A percentile compares a stretch with the other conserved stretches of the same genome.
Conservation (phyloP, 2,329 filamentous ascomycete species). For the Colletotrichum paranaense region DNA sequence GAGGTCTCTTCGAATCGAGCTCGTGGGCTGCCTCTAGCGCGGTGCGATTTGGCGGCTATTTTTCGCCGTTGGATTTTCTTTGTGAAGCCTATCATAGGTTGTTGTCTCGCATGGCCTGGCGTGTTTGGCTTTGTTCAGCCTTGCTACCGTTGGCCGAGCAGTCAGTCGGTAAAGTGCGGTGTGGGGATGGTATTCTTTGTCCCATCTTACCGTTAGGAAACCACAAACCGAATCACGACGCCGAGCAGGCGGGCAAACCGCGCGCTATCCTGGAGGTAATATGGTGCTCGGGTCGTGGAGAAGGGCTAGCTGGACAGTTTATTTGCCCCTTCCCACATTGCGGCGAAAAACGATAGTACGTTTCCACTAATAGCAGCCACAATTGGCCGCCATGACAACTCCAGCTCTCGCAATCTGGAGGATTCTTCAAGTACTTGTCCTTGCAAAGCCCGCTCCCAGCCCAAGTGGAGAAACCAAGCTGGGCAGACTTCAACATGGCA, state of each 20-base stretch:
- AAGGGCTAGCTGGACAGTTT: background rate
- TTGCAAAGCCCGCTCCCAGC: background rate
- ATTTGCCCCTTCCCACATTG: background rate
- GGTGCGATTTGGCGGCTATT: background rate
- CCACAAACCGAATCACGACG: background rate
- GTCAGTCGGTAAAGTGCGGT: background rate
- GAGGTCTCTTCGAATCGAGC: background rate
- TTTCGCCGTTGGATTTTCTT: background rate
- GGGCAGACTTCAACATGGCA: slow-evolving; percentile 4
- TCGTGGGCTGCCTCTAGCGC: background rate
- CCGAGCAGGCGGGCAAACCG: background rate
- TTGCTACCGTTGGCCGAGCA: background rate
- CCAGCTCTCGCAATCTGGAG: background rate
- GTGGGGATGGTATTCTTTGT: background rate
- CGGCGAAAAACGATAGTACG: slow-evolving; percentile 20
- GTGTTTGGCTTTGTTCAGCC: background rate
- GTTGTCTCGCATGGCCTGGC: background rate
- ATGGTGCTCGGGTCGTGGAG: background rate
- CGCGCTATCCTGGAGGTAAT: background rate
- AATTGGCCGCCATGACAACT: slow-evolving; percentile 21
- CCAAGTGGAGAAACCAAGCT: background rate
- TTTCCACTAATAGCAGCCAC: slow-evolving; percentile 32
- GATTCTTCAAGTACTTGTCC: background rate
- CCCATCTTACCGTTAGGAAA: background rate
- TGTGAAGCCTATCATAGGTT: background rate